A percentile compares a stretch with the other conserved stretches of the same genome.
Evolutionary conservation across 2,329 filamentous ascomycete genomes (phyloP).

Genomic region (Byssoonygena ceratinophila): DNA sequence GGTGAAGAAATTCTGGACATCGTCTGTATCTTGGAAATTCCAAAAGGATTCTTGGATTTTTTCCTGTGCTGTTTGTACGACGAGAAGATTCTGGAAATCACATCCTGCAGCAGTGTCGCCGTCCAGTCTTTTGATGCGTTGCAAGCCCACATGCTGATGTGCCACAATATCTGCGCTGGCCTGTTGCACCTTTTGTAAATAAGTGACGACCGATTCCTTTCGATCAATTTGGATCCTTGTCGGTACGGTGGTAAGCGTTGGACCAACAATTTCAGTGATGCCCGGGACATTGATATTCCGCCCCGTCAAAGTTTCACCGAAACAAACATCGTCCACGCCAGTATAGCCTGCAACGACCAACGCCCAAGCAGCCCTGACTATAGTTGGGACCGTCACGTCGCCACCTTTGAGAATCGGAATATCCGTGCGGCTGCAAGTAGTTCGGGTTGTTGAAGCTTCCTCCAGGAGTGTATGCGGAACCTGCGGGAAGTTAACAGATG

Average conservation of each 20-base stretch:
- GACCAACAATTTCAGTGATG: conserved; percentile 33
- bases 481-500: conserved; percentile 15
- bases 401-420: conserved; percentile 3
- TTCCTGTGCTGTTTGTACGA: conserved; percentile 22
- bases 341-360: conserved; percentile 29
- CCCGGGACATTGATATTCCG: conserved; percentile 30
- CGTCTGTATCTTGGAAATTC: conserved; percentile 10
- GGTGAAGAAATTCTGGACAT: conserved; percentile 16
- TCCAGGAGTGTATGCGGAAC: conserved; percentile 10
- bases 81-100: conserved; percentile 34
- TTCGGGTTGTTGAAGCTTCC: conserved; percentile 9
- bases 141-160: conserved; percentile 47
- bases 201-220: conserved; percentile 33
- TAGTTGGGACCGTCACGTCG: conserved; percentile 23
- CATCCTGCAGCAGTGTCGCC: conserved; percentile 32
- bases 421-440: conserved; percentile 7
- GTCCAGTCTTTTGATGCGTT: conserved; percentile 42
- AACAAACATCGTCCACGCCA: conserved; percentile 31
- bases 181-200: conserved; percentile 45
- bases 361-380: conserved; percentile 34
- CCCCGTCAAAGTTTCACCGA: conserved; percentile 35
- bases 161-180: conserved; percentile 45
- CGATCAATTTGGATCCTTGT: conserved; percentile 27
- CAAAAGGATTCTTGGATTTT: conserved; percentile 10
- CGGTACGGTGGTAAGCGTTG: conserved; percentile 34